A percentile compares a stretch with the other conserved stretches of the same genome.
Conservation (phyloP, 495 filamentous ascomycete species). For the Aspergillus taichungensis region DNA sequence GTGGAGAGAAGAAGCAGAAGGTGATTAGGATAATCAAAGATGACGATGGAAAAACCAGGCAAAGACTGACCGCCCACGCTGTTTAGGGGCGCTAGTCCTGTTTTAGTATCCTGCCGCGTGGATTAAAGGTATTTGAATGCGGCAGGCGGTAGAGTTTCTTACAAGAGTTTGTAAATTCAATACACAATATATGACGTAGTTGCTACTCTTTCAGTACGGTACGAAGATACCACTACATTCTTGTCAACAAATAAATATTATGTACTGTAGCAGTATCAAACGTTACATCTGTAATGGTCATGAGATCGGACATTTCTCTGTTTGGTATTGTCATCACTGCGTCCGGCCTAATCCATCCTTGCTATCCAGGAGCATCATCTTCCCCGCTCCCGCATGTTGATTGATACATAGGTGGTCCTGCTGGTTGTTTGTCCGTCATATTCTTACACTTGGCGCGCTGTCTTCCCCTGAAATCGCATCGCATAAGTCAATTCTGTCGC, state of each 20-base stretch:
- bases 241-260: too few species aligned
- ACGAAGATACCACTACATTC: too few species aligned
- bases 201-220: too few species aligned
- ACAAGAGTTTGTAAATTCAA: too few species aligned
- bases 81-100: background rate
- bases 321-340: slow-evolving; percentile 29
- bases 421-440: too few species aligned
- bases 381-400: slow-evolving; percentile 28
- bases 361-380: slow-evolving; percentile 1
- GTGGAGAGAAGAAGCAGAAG: background rate
- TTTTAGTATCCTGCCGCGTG: slow-evolving; percentile 5
- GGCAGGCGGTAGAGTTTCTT: slow-evolving; percentile 3
- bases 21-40: background rate
- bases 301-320: background rate
- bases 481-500: background rate
- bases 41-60: slow-evolving; percentile 2
- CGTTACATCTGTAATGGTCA: too few species aligned
- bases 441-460: background rate
- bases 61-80: background rate
- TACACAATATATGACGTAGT: too few species aligned
- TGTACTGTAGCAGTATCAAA: too few species aligned
- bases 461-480: background rate
- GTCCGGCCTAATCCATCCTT: slow-evolving; percentile 1
- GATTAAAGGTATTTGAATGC: background rate
- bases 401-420: slow-evolving; percentile 5